Percentiles rank a stretch among this genome's conserved stretches.
These are phyloP conservation scores for Phaseolus coccineus DNA, from an alignment of 331 rosid genomes.

Conservation along the genomic window DNA sequence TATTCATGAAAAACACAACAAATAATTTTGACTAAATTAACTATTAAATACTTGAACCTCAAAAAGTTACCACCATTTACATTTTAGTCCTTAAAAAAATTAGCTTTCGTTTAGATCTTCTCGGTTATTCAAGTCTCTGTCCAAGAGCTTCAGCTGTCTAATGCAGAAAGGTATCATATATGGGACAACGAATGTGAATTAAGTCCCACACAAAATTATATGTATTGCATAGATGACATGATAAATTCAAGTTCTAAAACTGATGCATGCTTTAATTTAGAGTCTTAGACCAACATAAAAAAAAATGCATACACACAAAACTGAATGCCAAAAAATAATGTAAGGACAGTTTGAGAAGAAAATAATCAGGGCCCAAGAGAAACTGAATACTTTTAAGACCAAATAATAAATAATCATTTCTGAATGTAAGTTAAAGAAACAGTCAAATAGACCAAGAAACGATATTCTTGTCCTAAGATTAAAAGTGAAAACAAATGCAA, in stretches of 20 bases:
- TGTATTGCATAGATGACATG: not conserved
- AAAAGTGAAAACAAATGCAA: constrained; percentile 16
- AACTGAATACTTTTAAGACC: not conserved
- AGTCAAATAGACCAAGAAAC: constrained; percentile 29
- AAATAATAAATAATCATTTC: not conserved
- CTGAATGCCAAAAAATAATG: not conserved
- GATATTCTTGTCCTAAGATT: not conserved
- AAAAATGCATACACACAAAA: not conserved
- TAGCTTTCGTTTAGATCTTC: not conserved
- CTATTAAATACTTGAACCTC: not conserved
- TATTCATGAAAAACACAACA: not conserved
- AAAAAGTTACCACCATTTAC: not conserved
- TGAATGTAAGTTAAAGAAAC: constrained; percentile 5
- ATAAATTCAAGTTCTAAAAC: constrained; percentile 10
- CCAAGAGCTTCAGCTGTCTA: not conserved
- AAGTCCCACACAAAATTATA: not conserved
- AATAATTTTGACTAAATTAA: not conserved
- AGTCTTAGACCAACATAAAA: not conserved
- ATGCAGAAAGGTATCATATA: not conserved
- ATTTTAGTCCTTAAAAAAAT: not conserved
- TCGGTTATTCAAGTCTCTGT: not conserved
- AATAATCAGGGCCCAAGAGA: not conserved
- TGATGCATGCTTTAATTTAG: not conserved
- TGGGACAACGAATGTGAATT: not conserved
- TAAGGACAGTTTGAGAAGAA: not conserved